phyloP scores from a whole-genome alignment of 2,329 filamentous ascomycete species.

The Neonectria faginata region DNA sequence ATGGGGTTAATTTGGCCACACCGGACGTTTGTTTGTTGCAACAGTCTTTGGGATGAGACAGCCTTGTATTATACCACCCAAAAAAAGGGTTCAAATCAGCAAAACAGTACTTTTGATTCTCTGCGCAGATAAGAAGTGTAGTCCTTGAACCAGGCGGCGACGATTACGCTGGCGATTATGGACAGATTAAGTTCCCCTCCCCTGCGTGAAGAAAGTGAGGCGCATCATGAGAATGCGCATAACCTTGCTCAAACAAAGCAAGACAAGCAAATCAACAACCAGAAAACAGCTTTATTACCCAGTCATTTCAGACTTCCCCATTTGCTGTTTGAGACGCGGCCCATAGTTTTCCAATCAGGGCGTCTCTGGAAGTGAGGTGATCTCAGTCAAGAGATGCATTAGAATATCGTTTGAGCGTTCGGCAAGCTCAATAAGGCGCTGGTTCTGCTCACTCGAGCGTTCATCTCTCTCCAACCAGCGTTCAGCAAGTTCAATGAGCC shows the following conservation, averaged over 20 bases:
- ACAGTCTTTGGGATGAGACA: slow-evolving; percentile 43
- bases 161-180: not conserved
- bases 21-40: slow-evolving; percentile 45
- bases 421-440: too few species aligned
- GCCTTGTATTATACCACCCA: slow-evolving; percentile 50
- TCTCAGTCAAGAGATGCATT: too few species aligned
- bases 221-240: not conserved
- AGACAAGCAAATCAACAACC: too few species aligned
- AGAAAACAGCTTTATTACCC: not conserved
- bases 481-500: too few species aligned
- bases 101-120: slow-evolving; percentile 43
- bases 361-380: too few species aligned
- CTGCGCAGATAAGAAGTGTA: slow-evolving; percentile 7
- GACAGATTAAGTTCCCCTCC: not conserved
- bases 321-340: not conserved
- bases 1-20: slow-evolving; percentile 44
- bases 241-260: not conserved
- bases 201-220: not conserved
- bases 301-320: not conserved
- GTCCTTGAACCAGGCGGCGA: not conserved
- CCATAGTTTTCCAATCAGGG: too few species aligned
- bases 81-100: slow-evolving; percentile 44
- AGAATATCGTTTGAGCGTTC: too few species aligned
- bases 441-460: too few species aligned
- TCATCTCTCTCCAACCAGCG: too few species aligned